Conservation (phyloP, 306 rosid species). For the Crotalaria pallida region DNA sequence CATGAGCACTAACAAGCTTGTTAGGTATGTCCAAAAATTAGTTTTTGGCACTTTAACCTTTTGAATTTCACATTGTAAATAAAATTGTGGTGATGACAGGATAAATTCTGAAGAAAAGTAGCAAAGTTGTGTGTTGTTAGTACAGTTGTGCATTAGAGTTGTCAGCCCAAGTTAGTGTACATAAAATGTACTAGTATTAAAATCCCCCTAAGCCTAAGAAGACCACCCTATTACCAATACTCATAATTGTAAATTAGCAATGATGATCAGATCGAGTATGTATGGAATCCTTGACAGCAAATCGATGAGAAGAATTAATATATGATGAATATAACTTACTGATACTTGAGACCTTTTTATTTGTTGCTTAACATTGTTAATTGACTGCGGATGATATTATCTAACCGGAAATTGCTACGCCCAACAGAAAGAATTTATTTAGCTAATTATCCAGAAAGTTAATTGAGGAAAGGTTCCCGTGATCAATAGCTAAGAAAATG, state of each 20-base stretch:
- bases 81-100: conserved; percentile 28
- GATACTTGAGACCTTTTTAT: not conserved
- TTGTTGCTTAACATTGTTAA: not conserved
- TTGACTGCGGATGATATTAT: not conserved
- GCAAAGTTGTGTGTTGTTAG: conserved; percentile 30
- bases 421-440: no score
- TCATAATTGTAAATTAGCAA: conserved; percentile 1
- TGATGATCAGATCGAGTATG: not conserved
- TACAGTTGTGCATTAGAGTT: conserved; percentile 34
- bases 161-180: conserved; percentile 25
- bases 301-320: conserved; percentile 21
- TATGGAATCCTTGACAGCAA: conserved; percentile 25
- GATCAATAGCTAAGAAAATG: no score
- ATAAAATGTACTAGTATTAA: conserved; percentile 25
- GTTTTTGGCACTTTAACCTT: not conserved
- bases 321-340: not conserved
- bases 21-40: conserved; percentile 27
- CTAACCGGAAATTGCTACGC: no score
- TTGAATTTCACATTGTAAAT: not conserved
- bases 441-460: no score
- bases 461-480: no score
- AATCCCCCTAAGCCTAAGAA: conserved; percentile 7
- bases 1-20: conserved; percentile 41
- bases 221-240: not conserved
- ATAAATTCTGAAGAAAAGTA: conserved; percentile 27